Evolutionary conservation across 306 rosid species (phyloP).

Genomic region (Vigna unguiculata): DNA sequence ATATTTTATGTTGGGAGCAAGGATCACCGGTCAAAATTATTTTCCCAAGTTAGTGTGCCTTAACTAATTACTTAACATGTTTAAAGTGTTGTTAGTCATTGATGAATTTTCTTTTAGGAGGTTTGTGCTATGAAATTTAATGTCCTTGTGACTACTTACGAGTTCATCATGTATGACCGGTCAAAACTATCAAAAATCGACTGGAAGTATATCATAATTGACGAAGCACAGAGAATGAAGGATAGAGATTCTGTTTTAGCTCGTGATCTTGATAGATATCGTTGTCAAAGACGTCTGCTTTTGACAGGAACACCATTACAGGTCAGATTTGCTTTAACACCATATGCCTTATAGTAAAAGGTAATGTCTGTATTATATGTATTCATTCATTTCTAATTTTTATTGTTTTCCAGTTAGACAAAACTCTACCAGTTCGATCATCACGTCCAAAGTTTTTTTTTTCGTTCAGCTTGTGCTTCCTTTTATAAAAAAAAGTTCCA

Average conservation of each 20-base stretch:
- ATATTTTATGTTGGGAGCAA: conserved; percentile 94
- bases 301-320: conserved; percentile 99
- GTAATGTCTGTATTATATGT: conserved; percentile 7
- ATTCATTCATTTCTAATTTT: conserved; percentile 28
- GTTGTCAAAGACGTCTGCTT: conserved; percentile 96
- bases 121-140: conserved; percentile 96
- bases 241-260: conserved; percentile 98
- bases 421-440: conserved; percentile 7
- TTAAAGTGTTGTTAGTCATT: conserved; percentile 25
- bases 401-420: conserved; percentile 1
- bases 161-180: conserved; percentile 99
- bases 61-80: conserved; percentile 39
- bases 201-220: conserved; percentile 97
- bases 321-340: conserved; percentile 54
- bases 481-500: conserved; percentile 14
- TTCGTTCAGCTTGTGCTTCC: conserved; percentile 16
- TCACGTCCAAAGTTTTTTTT: conserved; percentile 17
- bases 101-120: conserved; percentile 59
- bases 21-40: conserved; percentile 89
- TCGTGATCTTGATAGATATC: conserved; percentile 97
- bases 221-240: conserved; percentile 99
- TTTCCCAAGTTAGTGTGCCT: conserved; percentile 79
- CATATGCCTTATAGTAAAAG: conserved; percentile 18
- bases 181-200: conserved; percentile 92
- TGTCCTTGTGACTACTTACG: conserved; percentile 98